Evolutionary conservation across 1,139 yeast genomes (phyloP), one percentile per base, ranked within the genome.

Genomic region (Blastobotrys arbuscula): DNA sequence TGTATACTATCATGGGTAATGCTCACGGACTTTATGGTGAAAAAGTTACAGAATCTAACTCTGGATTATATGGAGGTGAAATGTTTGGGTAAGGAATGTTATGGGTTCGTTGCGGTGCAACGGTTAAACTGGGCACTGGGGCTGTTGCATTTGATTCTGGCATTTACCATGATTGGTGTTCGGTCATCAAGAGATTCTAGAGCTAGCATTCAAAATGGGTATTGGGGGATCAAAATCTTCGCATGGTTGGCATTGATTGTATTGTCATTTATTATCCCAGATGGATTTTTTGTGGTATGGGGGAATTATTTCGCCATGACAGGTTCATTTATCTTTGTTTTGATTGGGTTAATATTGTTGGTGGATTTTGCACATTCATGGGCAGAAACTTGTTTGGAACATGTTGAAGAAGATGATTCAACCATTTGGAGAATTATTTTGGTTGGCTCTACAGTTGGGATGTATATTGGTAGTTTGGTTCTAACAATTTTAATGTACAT

Each of bases 341-440:
- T 94, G 8, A 88, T 92, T 54, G 98, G 98, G 0, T 74, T 94
- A 51, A 86, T 94, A 10, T 73, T 94, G 45, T 70, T 94, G 48
- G 97, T 94, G 28, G 98, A 94, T 67, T 92, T 89, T 74, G 97
- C 98, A 12, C 98, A 94, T 67, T 94, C 94, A 52, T 94, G 97
- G 97, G 97, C 98, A 0, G 99, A 94, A 61, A 87, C 85, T 10
- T 94, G 98, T 64, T 76, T 92, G 49, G 92, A 84, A 57, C 87
- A 88, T 60, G 88, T 92, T 44, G 97, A 92, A 65, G 75, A 78
- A 56, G 94, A 85, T 57, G 96, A 90, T 54, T 84, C 90, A 45
- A 78, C 81, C 47, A 60, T 86, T 57, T 92, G 98, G 98, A 81
- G 87, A 60, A 74, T 79, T 41, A 69, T 90, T 20, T 73, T 94